These are phyloP conservation scores for Leccinum ochraceum DNA, from an alignment of 768 basidiomycete species.

Conservation along the genomic window DNA sequence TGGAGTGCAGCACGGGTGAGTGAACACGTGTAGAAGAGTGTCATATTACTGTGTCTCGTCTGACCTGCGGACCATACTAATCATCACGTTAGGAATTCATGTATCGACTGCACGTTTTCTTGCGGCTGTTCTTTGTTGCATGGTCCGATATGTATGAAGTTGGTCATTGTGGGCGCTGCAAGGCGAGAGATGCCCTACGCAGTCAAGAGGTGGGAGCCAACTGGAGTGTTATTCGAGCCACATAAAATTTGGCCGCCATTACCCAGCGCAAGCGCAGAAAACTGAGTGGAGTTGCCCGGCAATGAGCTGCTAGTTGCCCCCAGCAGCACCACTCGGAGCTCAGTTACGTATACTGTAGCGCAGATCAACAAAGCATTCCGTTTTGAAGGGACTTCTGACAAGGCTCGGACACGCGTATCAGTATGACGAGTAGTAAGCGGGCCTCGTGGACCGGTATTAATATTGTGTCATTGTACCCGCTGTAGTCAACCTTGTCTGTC, in stretches of 20 bases:
- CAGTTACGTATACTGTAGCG: conserved; percentile 2
- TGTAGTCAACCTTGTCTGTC: conserved; percentile 16
- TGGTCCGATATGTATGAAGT: not conserved
- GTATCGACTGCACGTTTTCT: conserved; percentile 1
- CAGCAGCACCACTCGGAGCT: conserved; percentile 7
- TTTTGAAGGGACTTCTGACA: conserved; percentile 21
- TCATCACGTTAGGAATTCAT: not conserved
- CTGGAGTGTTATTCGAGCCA: conserved; percentile 1
- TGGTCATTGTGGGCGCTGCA: conserved; percentile 1
- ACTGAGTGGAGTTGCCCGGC: not conserved
- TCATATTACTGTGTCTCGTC: conserved; percentile 1
- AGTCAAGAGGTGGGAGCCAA: conserved; percentile 3
- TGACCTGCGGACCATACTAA: conserved; percentile 5
- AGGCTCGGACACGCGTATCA: conserved; percentile 27
- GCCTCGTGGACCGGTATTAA: conserved; percentile 19
- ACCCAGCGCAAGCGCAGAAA: not conserved
- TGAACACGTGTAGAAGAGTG: conserved; percentile 23
- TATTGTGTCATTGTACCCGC: conserved; percentile 20
- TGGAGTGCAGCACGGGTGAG: conserved; percentile 11
- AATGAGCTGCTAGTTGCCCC: not conserved
- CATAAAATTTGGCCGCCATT: not conserved
- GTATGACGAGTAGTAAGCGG: conserved; percentile 3
- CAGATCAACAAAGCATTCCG: conserved; percentile 27
- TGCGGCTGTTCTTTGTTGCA: conserved; percentile 1
- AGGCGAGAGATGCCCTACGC: not conserved